Evolutionary conservation across 1,284 basidiomycete genomes (phyloP), one percentile per base, ranked within the genome.

Genomic region (Hymenochaete sp.): DNA sequence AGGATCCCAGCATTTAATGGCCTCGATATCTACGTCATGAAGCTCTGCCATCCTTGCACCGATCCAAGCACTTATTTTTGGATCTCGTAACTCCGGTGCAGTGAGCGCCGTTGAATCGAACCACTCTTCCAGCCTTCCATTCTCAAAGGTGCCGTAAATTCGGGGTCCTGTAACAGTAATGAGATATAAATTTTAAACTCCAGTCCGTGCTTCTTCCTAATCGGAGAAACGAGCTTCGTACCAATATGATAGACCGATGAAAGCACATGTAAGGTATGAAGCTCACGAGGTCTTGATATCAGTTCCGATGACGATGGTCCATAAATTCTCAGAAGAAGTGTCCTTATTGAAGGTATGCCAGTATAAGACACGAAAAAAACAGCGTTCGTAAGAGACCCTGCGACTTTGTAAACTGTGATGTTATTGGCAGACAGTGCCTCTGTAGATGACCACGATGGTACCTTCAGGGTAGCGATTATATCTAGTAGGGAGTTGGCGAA

Each of bases 111-210:
- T 73, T 14, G 90, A 91, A 50, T 92, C 79, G 62, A 96, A 95
- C 65, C 89, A 93, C 61, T 96, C 85, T 66, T 96, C 93, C 40
- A 96, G 68, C 31, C 93, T 81, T 28, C 93, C 93, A 62, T 97
- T 97, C 55, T 77, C 73, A 63, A 97, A 96, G 1, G 92, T 96
- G 43, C 93, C 93, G 59, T 88, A 91, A 24, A 97, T 79, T 53
- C 77, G 75, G 24, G 93, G 91, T n/a, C n/a, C n/a, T n/a, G n/a
- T n/a, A n/a, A n/a, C n/a, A n/a, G n/a, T n/a, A n/a, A n/a, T n/a
- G n/a, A n/a, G n/a, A n/a, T n/a, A n/a, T n/a, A n/a, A n/a, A n/a
- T n/a, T n/a, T n/a, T n/a, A n/a, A n/a, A n/a, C n/a, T n/a, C n/a
- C n/a, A n/a, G n/a, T n/a, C n/a, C n/a, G n/a, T n/a, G n/a, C n/a